Conservation (phyloP, 176 grass and related monocot genomes). For the Oryza officinalis region DNA sequence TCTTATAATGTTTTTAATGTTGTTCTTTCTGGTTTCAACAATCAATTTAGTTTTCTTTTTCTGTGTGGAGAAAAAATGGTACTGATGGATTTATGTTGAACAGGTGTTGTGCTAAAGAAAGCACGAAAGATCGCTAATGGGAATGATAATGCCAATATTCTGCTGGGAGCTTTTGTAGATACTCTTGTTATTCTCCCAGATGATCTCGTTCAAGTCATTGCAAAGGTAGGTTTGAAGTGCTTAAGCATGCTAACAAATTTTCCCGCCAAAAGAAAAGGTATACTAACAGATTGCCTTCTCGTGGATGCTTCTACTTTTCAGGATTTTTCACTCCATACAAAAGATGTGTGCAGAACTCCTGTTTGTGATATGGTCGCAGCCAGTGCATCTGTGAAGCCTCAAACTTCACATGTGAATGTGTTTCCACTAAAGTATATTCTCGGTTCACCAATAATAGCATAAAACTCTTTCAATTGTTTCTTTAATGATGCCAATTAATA, state of each 20-base stretch:
- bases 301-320: conserved; percentile 37
- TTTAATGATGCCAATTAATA: conserved; percentile 3
- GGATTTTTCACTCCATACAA: conserved; percentile 60
- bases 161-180: conserved; percentile 73
- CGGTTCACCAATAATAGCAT: neutral
- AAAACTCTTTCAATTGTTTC: conserved; percentile 1
- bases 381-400: conserved; percentile 19
- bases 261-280: neutral
- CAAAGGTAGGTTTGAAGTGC: conserved; percentile 61
- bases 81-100: conserved; percentile 41
- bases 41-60: neutral
- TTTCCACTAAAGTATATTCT: conserved; percentile 24
- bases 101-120: conserved; percentile 95
- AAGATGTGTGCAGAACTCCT: conserved; percentile 40
- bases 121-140: conserved; percentile 75
- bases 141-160: conserved; percentile 54
- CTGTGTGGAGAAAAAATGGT: neutral
- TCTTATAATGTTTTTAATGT: neutral
- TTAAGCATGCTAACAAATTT: conserved; percentile 9
- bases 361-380: conserved; percentile 30
- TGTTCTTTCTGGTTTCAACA: neutral
- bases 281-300: conserved; percentile 14
- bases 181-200: conserved; percentile 68
- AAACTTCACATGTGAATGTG: conserved; percentile 28
- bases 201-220: conserved; percentile 90